phyloP scores from a whole-genome alignment of 441 rosid genomes.

The Populus hybrid region DNA sequence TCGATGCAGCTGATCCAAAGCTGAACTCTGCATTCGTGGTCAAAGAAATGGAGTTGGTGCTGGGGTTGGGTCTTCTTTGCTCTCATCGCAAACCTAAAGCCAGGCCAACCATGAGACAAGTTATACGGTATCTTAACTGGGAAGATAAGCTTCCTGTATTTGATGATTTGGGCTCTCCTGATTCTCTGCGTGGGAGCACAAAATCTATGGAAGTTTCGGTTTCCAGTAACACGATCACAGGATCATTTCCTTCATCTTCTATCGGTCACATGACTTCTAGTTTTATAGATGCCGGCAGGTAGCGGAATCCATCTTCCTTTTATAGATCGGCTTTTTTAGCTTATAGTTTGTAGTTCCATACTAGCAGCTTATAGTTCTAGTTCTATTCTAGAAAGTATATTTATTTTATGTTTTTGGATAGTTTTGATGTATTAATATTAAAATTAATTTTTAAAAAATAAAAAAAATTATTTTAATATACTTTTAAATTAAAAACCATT shows the following conservation, averaged over 20 bases:
- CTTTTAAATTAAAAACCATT: no score
- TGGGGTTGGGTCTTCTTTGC: constrained; percentile 43
- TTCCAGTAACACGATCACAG: constrained; percentile 18
- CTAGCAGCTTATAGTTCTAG: no score
- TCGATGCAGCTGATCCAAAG: constrained; percentile 34
- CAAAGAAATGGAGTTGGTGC: constrained; percentile 38
- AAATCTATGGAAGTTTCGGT: constrained; percentile 10
- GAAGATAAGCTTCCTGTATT: constrained; percentile 35
- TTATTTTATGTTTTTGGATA: no score
- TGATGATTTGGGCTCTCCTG: constrained; percentile 5
- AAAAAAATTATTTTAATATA: no score
- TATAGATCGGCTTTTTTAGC: background rate
- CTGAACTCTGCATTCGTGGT: constrained; percentile 17
- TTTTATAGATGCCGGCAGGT: constrained; percentile 31
- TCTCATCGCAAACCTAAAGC: constrained; percentile 27
- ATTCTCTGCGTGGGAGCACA: constrained; percentile 6
- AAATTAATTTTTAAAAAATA: no score
- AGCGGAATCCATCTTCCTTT: background rate
- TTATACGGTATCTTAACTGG: constrained; percentile 35
- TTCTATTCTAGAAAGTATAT: background rate
- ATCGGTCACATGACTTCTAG: constrained; percentile 11
- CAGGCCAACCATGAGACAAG: constrained; percentile 48
- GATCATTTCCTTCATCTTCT: constrained; percentile 23
- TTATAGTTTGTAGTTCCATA: background rate
- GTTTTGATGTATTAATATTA: no score